Percentiles rank a stretch among this genome's conserved stretches.
Conservation (phyloP, 2,329 filamentous ascomycete genomes). For the Helotiales sp. region DNA sequence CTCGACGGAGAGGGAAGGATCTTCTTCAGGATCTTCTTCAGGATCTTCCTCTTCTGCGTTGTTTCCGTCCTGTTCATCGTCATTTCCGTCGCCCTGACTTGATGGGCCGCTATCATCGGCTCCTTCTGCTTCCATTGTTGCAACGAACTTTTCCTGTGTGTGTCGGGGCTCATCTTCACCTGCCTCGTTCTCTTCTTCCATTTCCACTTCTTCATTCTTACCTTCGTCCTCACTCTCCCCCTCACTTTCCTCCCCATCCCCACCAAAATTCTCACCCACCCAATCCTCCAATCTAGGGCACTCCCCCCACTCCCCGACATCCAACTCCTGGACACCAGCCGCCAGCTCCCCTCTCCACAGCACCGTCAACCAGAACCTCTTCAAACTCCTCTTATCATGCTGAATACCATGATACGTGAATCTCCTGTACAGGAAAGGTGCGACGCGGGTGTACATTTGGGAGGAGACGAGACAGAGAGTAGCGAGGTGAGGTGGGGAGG, state of each 20-base stretch:
- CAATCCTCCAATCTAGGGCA: slow-evolving; percentile 19
- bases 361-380: slow-evolving; percentile 19
- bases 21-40: neutral
- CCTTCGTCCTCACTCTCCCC: neutral
- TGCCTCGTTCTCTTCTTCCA: slow-evolving; percentile 5
- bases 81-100: neutral
- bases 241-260: neutral
- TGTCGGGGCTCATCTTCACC: slow-evolving; percentile 4
- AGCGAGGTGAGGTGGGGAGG: slow-evolving; percentile 10
- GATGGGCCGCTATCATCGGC: neutral
- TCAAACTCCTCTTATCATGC: slow-evolving; percentile 7
- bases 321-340: slow-evolving; percentile 19
- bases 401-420: slow-evolving; percentile 23
- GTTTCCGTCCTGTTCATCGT: neutral
- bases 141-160: neutral
- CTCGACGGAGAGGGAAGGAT: neutral
- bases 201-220: neutral
- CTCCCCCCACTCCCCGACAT: slow-evolving; percentile 25
- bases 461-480: slow-evolving; percentile 10
- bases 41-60: neutral
- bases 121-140: neutral
- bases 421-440: slow-evolving; percentile 18
- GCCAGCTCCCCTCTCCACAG: slow-evolving; percentile 26
- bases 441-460: slow-evolving; percentile 16
- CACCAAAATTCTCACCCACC: neutral